Base-by-base conservation (phyloP, 208 protist species). In the Crithidia fasciculata region DNA sequence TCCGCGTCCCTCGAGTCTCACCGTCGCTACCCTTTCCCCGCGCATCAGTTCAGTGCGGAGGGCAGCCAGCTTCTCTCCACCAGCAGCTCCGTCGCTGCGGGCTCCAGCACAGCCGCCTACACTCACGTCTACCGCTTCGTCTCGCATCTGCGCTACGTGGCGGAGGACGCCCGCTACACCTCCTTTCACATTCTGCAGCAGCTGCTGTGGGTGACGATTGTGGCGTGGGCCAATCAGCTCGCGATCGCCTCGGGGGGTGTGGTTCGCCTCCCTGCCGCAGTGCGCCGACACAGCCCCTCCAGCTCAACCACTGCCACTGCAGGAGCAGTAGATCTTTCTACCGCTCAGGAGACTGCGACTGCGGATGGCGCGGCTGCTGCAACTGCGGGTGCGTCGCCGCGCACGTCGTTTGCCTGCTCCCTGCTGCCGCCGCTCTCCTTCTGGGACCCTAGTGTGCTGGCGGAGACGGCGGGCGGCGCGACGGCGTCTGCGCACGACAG, bases 181-280 rank as follows among this genome's bases (percentile, higher is more conserved):
- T 72, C 76, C 50, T 81, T 77, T 72, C 18, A 56, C 59, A 78
- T 76, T 40, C 36, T 79, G 3, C 73, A 77, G 53, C 74, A 77
- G 12, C 67, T 87, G 4, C 58, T 91, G 41, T 84, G 76, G 72
- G 76, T 81, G 4, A 82, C 86, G 37, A 43, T 89, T 44, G 74
- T 66, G 10, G 78, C 77, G 52, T 93, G 89, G 89, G 71, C 84
- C 4, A 62, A 81, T 15, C 84, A 88, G 50, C 36, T 93, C 61
- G 87, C 78, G 44, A 54, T 55, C 49, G 82, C 80, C 36, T 89
- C 79, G 12, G 68, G 75, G 37, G 74, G 66, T 9, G 67, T 58
- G 2, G 54, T 93, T 3, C n/a, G 10, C 7, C 64, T 87, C 4
- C 80, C 74, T 12, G 63, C 65, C 2, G 12, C 0, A 8, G 19